Conservation (phyloP, 768 basidiomycete species). For the Mycena amicta region DNA sequence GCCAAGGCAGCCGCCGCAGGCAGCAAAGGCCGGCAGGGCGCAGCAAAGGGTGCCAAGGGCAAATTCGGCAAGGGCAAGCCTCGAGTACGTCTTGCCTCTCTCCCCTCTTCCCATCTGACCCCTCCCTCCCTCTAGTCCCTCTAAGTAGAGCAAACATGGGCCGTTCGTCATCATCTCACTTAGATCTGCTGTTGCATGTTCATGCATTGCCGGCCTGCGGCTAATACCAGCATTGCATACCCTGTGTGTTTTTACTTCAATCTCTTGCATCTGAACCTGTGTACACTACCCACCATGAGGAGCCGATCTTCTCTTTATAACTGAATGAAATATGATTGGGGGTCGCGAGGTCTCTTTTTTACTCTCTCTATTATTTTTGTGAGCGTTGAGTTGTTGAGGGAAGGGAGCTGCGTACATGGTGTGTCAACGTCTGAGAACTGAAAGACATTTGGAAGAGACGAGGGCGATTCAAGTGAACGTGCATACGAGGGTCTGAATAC, state of each 20-base stretch:
- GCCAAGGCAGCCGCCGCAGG: conserved; percentile 6
- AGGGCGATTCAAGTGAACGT: too few species aligned
- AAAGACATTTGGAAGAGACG: too few species aligned
- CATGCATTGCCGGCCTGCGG: not conserved
- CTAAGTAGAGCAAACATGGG: not conserved
- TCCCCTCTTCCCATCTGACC: not conserved
- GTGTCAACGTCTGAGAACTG: too few species aligned
- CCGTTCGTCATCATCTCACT: not conserved
- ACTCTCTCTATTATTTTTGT: too few species aligned
- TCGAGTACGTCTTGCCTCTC: not conserved
- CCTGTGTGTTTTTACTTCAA: not conserved
- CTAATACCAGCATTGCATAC: not conserved
- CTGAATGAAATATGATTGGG: conserved; percentile 13
- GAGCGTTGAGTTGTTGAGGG: too few species aligned
- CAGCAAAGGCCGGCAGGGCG: conserved; percentile 2
- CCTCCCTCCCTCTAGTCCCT: not conserved
- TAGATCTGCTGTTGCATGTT: not conserved
- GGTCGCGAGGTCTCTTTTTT: not conserved
- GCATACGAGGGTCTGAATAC: too few species aligned
- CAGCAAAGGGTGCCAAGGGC: not conserved
- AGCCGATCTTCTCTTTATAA: conserved; percentile 10
- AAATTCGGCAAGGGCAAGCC: not conserved
- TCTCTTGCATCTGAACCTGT: not conserved
- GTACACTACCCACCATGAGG: conserved; percentile 6
- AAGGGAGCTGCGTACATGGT: too few species aligned